Base-by-base conservation (phyloP, 1,284 basidiomycete genomes). In the Rhodotorula sp. region DNA sequence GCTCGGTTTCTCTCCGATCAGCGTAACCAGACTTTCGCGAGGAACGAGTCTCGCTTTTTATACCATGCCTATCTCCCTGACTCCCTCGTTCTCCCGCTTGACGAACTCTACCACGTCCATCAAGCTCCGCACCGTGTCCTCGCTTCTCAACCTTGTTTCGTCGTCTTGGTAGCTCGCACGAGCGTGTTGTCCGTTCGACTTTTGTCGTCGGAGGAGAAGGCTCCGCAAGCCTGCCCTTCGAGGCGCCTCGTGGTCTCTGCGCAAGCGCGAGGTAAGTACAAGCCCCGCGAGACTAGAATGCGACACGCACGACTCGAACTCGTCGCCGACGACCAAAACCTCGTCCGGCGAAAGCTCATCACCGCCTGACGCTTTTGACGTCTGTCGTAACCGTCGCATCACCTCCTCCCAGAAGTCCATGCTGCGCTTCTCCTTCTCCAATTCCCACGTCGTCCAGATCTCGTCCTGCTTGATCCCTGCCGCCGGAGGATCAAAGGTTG, bases 251-350 rank as follows among this genome's bases (percentile, higher is more conserved):
- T 67, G 67, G 52, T 72, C 71, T 6, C 71, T 72, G 71, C 30
- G 9, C 15, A 10, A 2, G 9, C 5, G 15, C 1, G n/a, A 30
- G 6, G 36, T 54, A 7, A 32, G 62, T 17, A 7, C 5, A 13
- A 20, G 0, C 11, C 1, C 15, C 7, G n/a, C n/a, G n/a, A n/a
- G n/a, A n/a, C 6, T 4, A 60, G 29, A 27, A 34, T 2, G 9
- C 3, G 27, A 46, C 10, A 58, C 67, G 34, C 19, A 74, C 73
- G 67, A 59, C 0, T 36, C 51, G 3, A 72, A 56, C 46, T 74
- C 73, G 36, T 74, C 73, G 0, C 73, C 73, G 4, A 74, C 63
- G 9, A 74, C 68, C 17, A 74, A 55, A 2, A 74, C 60, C 17
- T 72, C 66, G 10, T 56, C 51, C 24, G 62, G 46, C 29, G 15